Evolutionary conservation across 2,329 filamentous ascomycete species (phyloP).

Genomic region (Plenodomus biglobosus): DNA sequence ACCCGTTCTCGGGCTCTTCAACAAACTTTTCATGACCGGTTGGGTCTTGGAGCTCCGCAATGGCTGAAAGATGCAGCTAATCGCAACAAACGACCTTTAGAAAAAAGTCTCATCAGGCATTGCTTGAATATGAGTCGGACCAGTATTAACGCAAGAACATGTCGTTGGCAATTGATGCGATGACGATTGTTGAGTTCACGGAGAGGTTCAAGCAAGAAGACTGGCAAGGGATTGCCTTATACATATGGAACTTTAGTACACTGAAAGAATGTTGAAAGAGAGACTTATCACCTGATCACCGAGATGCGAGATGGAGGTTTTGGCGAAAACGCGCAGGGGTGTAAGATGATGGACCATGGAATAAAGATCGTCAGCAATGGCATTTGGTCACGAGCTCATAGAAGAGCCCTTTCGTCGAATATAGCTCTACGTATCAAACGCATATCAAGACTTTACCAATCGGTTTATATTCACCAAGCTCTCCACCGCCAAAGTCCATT

Average conservation of each 20-base stretch:
- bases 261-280: slow-evolving; percentile 43
- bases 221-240: slow-evolving; percentile 46
- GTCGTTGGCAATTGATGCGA: slow-evolving; percentile 54
- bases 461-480: no score
- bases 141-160: slow-evolving; percentile 47
- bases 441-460: not conserved
- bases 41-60: slow-evolving; percentile 36
- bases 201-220: slow-evolving; percentile 49
- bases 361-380: slow-evolving; percentile 51
- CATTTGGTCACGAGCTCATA: slow-evolving; percentile 46
- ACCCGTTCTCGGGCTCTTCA: slow-evolving; percentile 47
- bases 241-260: slow-evolving; percentile 42
- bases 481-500: not conserved
- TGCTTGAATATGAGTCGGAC: slow-evolving; percentile 39
- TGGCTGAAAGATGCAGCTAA: slow-evolving; percentile 36
- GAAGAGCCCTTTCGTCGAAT: not conserved
- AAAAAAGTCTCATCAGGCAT: slow-evolving; percentile 49
- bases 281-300: slow-evolving; percentile 51
- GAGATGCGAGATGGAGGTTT: slow-evolving; percentile 53
- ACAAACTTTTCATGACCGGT: slow-evolving; percentile 49
- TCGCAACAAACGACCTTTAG: slow-evolving; percentile 47
- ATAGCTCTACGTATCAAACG: not conserved
- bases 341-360: slow-evolving; percentile 46
- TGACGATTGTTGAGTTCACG: slow-evolving; percentile 47
- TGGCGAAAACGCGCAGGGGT: slow-evolving; percentile 45